Evolutionary conservation across 2,329 filamentous ascomycete genomes (phyloP), one percentile per base, ranked within the genome.

Genomic region (Pseudogymnoascus sp.): DNA sequence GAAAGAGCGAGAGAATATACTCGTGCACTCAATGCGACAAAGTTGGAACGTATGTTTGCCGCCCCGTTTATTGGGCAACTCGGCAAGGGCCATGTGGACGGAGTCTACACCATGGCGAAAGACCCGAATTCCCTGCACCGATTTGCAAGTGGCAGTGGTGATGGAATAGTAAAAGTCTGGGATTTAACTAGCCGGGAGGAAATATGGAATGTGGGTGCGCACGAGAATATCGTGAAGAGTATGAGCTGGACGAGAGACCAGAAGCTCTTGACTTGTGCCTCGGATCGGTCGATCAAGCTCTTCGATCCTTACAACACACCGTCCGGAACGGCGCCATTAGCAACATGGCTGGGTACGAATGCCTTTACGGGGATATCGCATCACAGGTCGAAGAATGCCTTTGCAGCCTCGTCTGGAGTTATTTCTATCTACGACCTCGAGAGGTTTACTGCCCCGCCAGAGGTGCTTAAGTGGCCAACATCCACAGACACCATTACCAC

Each of bases 111-210:
- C 36, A 85, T 94, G 74, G 88, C 89, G 64, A 92, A 92, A 74
- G 91, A 94, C 69, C 88, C 89, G 5, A 85, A 84, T 68, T 87
- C 86, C 6, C 76, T 93, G 25, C 83, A 91, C 69, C 80, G 87
- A 63, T 84, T 92, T 68, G 91, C 92, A 5, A 93, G 89, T 71
- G 92, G 90, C 45, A 91, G 88, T 68, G 92, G 92, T 66, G 94
- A 99, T 75, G 93, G 94, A 67, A 86, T 97, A 8, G 84, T 99
- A 63, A 99, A 99, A 76, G 89, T 94, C 35, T 96, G 92, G 92
- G 88, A 95, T 75, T 78, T 94, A 68, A 84, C 86, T 7, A 87
- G 81, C 65, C 80, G 84, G 62, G 85, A 89, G 28, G 88, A 94
- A 72, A 81, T 88, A 58, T 93, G 90, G 87, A 82, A 90, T 69